Conservation (phyloP, 495 filamentous ascomycete species). For the Trichoderma erinaceum region DNA sequence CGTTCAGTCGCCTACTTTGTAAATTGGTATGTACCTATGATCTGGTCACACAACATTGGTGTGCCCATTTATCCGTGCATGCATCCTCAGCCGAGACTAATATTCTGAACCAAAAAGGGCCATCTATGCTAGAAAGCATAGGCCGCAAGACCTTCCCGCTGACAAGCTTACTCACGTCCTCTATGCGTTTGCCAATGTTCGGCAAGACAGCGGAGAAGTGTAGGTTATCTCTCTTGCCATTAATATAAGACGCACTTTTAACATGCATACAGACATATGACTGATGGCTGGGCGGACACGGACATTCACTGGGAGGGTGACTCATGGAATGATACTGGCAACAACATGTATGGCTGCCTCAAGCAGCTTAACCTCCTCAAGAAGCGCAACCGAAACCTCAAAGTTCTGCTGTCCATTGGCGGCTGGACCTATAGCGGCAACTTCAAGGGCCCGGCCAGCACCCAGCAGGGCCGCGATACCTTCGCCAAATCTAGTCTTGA, state of each 20-base stretch:
- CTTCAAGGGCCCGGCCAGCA: slow-evolving; percentile 69
- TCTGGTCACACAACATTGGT: not conserved
- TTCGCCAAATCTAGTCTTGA: slow-evolving; percentile 66
- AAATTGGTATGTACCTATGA: slow-evolving; percentile 51
- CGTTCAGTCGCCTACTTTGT: slow-evolving; percentile 78
- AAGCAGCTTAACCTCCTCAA: slow-evolving; percentile 95
- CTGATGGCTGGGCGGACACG: slow-evolving; percentile 78
- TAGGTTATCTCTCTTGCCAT: slow-evolving; percentile 25
- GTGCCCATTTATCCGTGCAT: not conserved
- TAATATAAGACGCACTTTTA: not conserved
- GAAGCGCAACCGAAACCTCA: slow-evolving; percentile 78
- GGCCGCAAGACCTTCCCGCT: slow-evolving; percentile 80
- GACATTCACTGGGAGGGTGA: slow-evolving; percentile 87
- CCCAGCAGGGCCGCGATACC: slow-evolving; percentile 49
- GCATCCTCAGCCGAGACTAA: not conserved
- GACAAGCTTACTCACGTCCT: slow-evolving; percentile 87
- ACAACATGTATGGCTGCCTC: slow-evolving; percentile 82
- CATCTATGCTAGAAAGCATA: slow-evolving; percentile 84
- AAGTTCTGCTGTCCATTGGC: slow-evolving; percentile 87
- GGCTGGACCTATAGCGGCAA: slow-evolving; percentile 94
- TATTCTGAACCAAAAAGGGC: slow-evolving; percentile 42
- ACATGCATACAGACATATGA: slow-evolving; percentile 50
- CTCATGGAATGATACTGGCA: slow-evolving; percentile 62
- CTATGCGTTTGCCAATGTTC: slow-evolving; percentile 65
- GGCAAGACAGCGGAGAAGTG: slow-evolving; percentile 58